Evolutionary conservation across 73 alveolate species (phyloP).

Genomic region (Tetrahymena thermophila): DNA sequence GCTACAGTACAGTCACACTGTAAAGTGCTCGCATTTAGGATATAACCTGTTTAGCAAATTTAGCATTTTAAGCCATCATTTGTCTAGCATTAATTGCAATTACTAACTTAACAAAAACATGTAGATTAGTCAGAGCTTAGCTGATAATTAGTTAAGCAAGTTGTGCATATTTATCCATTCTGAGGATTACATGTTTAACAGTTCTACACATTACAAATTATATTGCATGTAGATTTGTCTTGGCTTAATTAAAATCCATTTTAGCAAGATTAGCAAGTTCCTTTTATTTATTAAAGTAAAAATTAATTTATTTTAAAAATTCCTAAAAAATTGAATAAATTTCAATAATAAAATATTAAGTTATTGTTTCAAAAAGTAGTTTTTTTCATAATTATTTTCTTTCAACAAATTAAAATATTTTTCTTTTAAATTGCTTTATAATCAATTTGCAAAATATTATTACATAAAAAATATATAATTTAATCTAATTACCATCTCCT

Average conservation of each 20-base stretch:
- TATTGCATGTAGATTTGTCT: background rate
- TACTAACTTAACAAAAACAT: background rate
- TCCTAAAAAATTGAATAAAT: background rate
- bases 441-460: no score
- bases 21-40: background rate
- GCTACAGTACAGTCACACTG: background rate
- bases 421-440: background rate
- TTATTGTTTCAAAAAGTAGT: background rate
- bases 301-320: background rate
- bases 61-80: background rate
- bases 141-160: background rate
- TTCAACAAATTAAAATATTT: background rate
- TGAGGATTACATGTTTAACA: background rate
- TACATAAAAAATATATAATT: background rate
- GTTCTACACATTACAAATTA: background rate
- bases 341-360: background rate
- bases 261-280: background rate
- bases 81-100: background rate
- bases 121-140: background rate
- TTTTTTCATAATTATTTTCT: background rate
- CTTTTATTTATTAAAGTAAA: background rate
- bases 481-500: background rate
- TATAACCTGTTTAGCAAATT: background rate
- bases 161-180: background rate
- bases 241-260: background rate